Percentiles rank a stretch among this genome's conserved stretches.
Conservation (phyloP, 257 asterid species). For the Ilex asprella region DNA sequence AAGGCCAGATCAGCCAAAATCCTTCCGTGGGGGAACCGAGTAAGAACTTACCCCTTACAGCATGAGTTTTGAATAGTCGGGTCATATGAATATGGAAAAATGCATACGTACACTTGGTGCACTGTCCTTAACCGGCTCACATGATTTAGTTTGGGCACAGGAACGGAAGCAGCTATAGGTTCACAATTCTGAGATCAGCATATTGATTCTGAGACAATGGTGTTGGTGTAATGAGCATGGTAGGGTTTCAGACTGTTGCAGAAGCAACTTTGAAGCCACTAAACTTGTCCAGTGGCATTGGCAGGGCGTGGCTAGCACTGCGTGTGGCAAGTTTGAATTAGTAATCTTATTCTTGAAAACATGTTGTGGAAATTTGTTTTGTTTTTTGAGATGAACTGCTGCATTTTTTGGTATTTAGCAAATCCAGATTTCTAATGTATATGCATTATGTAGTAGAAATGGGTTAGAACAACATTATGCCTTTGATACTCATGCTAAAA, state of each 20-base stretch:
- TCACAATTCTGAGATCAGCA: constrained; percentile 12
- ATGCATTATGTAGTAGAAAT: no score
- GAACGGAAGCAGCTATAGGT: constrained; percentile 26
- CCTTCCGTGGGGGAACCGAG: no score
- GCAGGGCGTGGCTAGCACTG: constrained; percentile 32
- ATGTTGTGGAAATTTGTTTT: no score
- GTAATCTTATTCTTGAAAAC: not conserved
- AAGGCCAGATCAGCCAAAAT: no score
- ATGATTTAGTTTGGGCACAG: constrained; percentile 20
- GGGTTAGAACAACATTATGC: no score
- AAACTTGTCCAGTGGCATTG: constrained; percentile 16
- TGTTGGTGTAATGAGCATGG: not conserved
- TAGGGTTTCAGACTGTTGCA: constrained; percentile 12
- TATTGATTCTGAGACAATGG: not conserved
- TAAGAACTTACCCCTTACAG: no score
- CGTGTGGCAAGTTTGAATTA: not conserved
- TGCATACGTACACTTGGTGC: constrained; percentile 39
- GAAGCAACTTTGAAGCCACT: constrained; percentile 2
- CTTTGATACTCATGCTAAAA: no score
- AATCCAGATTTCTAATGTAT: no score
- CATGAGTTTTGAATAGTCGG: not conserved
- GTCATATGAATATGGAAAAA: not conserved
- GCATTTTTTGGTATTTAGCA: no score
- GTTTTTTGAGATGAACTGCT: no score
- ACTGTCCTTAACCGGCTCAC: constrained; percentile 25